Conservation (phyloP, 495 filamentous ascomycete genomes). For the Hypoxylon fragiforme region DNA sequence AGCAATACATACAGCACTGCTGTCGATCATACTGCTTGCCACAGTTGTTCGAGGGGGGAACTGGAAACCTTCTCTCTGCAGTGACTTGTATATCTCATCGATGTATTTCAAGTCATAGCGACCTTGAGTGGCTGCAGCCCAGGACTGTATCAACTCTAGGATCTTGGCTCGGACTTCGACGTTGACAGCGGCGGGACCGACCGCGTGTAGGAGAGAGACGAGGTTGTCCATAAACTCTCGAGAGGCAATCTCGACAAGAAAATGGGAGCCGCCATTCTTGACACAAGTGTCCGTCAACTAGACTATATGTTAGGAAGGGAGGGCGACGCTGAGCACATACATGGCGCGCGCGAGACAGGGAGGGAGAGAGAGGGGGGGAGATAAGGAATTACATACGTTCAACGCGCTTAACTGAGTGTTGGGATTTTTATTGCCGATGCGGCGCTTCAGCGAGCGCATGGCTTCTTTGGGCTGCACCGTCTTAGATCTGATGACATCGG, state of each 20-base stretch:
- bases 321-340: too few species aligned
- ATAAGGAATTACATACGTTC: conserved; percentile 61
- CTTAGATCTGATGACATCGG: conserved; percentile 93
- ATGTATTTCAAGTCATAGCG: conserved; percentile 83
- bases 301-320: conserved; percentile 40
- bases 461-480: conserved; percentile 96
- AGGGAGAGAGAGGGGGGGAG: conserved; percentile 15
- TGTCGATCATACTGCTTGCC: conserved; percentile 93
- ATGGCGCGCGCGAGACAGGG: too few species aligned
- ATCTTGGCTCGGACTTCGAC: conserved; percentile 86
- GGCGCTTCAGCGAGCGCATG: conserved; percentile 91
- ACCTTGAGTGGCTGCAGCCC: conserved; percentile 88
- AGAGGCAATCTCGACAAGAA: conserved; percentile 90
- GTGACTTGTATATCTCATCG: conserved; percentile 76
- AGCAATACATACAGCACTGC: conserved; percentile 75
- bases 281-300: conserved; percentile 95
- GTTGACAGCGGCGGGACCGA: conserved; percentile 75
- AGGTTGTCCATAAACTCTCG: conserved; percentile 98
- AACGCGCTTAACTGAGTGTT: conserved; percentile 92
- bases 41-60: conserved; percentile 90
- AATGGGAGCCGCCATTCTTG: conserved; percentile 97
- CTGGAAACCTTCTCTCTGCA: conserved; percentile 81
- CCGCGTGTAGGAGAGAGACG: conserved; percentile 80
- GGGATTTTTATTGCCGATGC: conserved; percentile 94
- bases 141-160: conserved; percentile 88